Evolutionary conservation across 75 land plant genomes (phyloP).

Genomic region (Ceratopteris richardii): DNA sequence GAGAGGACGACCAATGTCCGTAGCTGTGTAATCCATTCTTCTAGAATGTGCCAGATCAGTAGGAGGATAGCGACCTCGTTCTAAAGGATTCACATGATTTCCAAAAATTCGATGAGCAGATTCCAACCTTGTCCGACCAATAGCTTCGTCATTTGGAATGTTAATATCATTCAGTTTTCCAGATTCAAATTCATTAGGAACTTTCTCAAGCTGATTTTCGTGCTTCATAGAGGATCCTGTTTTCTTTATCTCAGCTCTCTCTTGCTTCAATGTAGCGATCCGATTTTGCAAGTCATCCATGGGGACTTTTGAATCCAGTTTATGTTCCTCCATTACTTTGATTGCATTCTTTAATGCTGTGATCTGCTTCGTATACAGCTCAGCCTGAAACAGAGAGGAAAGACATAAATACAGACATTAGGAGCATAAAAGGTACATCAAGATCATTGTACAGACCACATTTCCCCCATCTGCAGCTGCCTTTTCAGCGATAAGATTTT

Average conservation of each 20-base stretch:
- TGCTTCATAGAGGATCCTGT: constrained; percentile 13
- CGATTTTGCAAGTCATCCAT: constrained; percentile 41
- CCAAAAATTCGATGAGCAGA: too few species aligned
- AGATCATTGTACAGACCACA: not conserved
- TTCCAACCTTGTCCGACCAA: too few species aligned
- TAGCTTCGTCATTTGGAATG: too few species aligned
- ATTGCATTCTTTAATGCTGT: constrained; percentile 33
- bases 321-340: constrained; percentile 41
- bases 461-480: not conserved
- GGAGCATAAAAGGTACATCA: not conserved
- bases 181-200: too few species aligned
- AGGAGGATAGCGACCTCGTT: too few species aligned
- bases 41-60: too few species aligned
- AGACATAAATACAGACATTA: not conserved
- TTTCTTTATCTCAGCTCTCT: constrained; percentile 31
- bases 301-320: constrained; percentile 36
- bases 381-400: constrained; percentile 11
- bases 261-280: constrained; percentile 30
- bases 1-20: too few species aligned
- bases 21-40: too few species aligned
- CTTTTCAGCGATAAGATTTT: constrained; percentile 6
- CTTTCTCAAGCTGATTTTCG: not conserved
- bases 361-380: constrained; percentile 36
- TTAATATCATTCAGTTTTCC: too few species aligned
- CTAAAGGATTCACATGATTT: too few species aligned